Conservation (phyloP, 768 basidiomycete genomes). For the Tylopilus felleus region DNA sequence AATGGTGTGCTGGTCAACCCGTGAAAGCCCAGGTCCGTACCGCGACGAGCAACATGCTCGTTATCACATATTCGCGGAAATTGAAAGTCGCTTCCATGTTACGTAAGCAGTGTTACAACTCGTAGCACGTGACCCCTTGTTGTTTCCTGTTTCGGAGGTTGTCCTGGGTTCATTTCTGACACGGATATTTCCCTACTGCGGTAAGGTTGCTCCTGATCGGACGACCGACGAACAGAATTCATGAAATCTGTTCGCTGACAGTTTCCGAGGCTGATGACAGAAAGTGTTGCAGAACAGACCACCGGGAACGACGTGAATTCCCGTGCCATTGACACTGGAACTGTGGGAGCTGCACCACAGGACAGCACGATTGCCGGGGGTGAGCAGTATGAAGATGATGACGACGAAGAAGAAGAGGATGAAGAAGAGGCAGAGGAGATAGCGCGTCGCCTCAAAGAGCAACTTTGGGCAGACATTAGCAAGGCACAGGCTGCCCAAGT, state of each 20-base stretch:
- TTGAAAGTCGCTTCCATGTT: conserved; percentile 7
- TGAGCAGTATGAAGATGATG: conserved; percentile 45
- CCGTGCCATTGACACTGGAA: neutral
- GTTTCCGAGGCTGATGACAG: conserved; percentile 13
- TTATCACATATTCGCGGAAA: conserved; percentile 22
- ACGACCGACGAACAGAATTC: conserved; percentile 4
- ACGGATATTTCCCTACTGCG: conserved; percentile 1
- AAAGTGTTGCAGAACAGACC: conserved; percentile 5
- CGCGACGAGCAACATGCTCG: conserved; percentile 1
- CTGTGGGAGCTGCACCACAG: conserved; percentile 1
- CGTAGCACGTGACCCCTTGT: conserved; percentile 14
- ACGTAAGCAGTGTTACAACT: conserved; percentile 2
- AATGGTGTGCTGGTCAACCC: neutral
- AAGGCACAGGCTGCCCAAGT: conserved; percentile 52
- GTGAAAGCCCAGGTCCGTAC: neutral
- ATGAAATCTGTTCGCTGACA: conserved; percentile 5
- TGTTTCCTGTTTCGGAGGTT: conserved; percentile 8
- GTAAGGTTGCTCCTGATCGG: conserved; percentile 12
- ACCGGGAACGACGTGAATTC: neutral
- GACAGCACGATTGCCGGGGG: conserved; percentile 40
- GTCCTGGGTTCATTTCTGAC: neutral
- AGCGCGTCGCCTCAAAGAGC: conserved; percentile 68
- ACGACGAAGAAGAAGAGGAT: conserved; percentile 55
- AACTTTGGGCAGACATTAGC: conserved; percentile 74
- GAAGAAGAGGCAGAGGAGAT: conserved; percentile 70